phyloP scores from a whole-genome alignment of 2,329 filamentous ascomycete species.

The Fonsecaea pugnacius region DNA sequence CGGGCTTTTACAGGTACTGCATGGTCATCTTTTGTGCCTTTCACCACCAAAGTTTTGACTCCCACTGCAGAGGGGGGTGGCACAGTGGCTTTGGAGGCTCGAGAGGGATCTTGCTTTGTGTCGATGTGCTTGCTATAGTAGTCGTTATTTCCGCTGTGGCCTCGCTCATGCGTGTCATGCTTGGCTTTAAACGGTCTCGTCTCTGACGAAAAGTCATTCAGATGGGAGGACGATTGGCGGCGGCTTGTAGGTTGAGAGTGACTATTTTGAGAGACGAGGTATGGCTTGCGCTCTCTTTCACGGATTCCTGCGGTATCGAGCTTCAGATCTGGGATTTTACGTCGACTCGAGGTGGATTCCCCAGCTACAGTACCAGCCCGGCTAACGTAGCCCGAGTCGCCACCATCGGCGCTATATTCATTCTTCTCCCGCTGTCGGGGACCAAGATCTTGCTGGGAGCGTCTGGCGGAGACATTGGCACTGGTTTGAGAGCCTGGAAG shows the following conservation, averaged over 20 bases:
- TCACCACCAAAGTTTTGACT: slow-evolving; percentile 8
- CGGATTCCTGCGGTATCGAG: slow-evolving; percentile 42
- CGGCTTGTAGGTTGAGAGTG: slow-evolving; percentile 14
- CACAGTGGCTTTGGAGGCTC: slow-evolving; percentile 17
- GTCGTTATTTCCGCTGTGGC: slow-evolving; percentile 45
- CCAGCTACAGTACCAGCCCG: slow-evolving; percentile 59
- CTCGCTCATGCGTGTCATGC: slow-evolving; percentile 39
- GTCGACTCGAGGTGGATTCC: slow-evolving; percentile 54
- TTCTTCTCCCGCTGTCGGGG: slow-evolving; percentile 28
- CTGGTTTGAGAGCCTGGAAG: slow-evolving; percentile 54
- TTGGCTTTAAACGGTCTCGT: slow-evolving; percentile 19
- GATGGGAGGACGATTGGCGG: slow-evolving; percentile 25
- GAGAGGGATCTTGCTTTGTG: slow-evolving; percentile 16
- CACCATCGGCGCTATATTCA: slow-evolving; percentile 53
- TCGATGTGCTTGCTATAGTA: slow-evolving; percentile 42
- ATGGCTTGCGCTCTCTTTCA: slow-evolving; percentile 35
- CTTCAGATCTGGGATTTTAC: slow-evolving; percentile 46
- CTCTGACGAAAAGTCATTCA: slow-evolving; percentile 23
- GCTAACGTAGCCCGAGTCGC: slow-evolving; percentile 68
- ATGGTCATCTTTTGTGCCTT: slow-evolving; percentile 27
- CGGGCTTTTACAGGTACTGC: slow-evolving; percentile 18
- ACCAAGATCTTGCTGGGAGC: slow-evolving; percentile 50
- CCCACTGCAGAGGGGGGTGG: slow-evolving; percentile 27
- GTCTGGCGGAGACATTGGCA: slow-evolving; percentile 58
- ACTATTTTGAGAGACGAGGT: slow-evolving; percentile 18